A percentile compares a stretch with the other conserved stretches of the same genome.
Conservation (phyloP, 805 yeast genomes). For the Saturnispora zaruensis region DNA sequence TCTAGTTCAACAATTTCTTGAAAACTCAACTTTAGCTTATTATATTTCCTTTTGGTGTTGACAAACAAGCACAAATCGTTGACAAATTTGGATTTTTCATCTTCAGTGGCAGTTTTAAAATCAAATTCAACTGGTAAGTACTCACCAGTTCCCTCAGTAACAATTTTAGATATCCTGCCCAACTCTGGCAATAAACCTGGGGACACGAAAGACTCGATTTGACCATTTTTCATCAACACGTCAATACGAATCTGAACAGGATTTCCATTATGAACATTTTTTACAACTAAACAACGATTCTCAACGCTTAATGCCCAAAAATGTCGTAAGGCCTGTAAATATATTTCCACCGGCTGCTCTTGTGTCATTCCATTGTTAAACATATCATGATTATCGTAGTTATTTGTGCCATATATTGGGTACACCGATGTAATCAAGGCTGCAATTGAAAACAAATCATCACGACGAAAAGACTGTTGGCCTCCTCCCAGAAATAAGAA, state of each 20-base stretch:
- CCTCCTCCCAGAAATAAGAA: conserved; percentile 88
- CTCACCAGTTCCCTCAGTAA: conserved; percentile 31
- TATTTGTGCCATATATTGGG: conserved; percentile 55
- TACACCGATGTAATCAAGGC: conserved; percentile 65
- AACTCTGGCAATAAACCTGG: conserved; percentile 69
- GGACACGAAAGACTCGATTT: conserved; percentile 30
- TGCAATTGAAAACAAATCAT: conserved; percentile 56
- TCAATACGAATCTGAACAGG: conserved; percentile 42
- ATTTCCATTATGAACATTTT: conserved; percentile 55
- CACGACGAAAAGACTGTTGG: conserved; percentile 64
- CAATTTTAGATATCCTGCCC: conserved; percentile 38
- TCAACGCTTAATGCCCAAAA: conserved; percentile 85
- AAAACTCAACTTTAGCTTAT: conserved; percentile 21
- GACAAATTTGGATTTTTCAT: conserved; percentile 31
- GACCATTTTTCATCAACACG: conserved; percentile 31
- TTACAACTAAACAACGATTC: conserved; percentile 68
- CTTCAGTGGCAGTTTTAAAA: conserved; percentile 32
- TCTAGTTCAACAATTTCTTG: conserved; percentile 9
- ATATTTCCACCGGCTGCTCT: conserved; percentile 29
- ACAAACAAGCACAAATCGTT: conserved; percentile 42
- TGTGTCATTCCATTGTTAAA: conserved; percentile 15
- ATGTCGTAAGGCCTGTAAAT: conserved; percentile 77
- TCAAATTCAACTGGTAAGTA: conserved; percentile 42
- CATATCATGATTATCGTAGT: conserved; percentile 10
- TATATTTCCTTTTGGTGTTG: conserved; percentile 37